Evolutionary conservation across 768 basidiomycete species (phyloP), one percentile per base, ranked within the genome.

Genomic region (Auricularia auricula-judae): DNA sequence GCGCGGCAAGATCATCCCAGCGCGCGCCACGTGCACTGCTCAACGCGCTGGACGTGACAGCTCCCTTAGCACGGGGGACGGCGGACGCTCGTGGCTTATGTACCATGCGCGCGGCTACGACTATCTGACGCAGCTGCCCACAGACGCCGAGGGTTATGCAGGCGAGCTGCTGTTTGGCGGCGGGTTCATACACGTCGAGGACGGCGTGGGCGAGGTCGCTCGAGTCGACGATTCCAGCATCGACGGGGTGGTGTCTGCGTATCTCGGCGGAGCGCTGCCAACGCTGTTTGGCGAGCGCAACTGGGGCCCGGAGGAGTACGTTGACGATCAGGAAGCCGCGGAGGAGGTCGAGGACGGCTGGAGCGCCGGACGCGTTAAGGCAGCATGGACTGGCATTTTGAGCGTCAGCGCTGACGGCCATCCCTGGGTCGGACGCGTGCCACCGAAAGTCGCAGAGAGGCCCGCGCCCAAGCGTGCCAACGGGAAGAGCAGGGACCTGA

Each of bases 361-460:
- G 79, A 74, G 70, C 1, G 69, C 73, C 23, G 84, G 81, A 1
- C 74, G 81, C 54, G 76, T 86, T 58, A 85, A 82, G 68, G 78
- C 80, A 4, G 69, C 77, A 2, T 89, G 88, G 88, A 82, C 82
- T 56, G 88, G 88, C 2, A 77, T 88, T 3, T 66, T 89, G 54
- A 86, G 82, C 2, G 66, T 83, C 3, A 89, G 88, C 0, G 79
- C 79, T 12, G 88, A 89, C 67, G 73, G 75, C 53, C 72, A 76
- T 70, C 88, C 88, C 3, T 89, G 88, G 88, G 85, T 89, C 43
- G 88, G 88, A 14, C 77, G 84, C 11, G 74, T 89, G 58, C 86
- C 86, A 1, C 66, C 66, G 21, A 73, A 67, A 29, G 72, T 87
- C 10, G 76, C 86, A 0, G 29, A 58, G 18, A 35, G 61, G 39